Evolutionary conservation across 495 filamentous ascomycete genomes (phyloP), one percentile per base, ranked within the genome.

Genomic region (Penicillium macrosclerotiorum): DNA sequence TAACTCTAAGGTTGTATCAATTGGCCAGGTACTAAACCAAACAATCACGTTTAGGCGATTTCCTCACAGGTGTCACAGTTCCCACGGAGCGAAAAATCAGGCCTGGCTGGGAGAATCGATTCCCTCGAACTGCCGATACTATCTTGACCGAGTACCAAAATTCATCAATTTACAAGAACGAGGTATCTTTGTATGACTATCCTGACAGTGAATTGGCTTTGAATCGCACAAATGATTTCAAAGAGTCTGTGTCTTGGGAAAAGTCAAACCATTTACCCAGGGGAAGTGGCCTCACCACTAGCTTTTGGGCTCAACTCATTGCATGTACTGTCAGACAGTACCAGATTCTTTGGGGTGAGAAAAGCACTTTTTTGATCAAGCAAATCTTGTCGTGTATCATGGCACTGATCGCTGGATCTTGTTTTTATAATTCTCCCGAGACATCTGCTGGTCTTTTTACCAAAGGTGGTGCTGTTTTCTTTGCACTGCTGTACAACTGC

Each of bases 41-140:
- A n/a, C n/a, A n/a, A n/a, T n/a, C n/a, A n/a, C n/a, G 82, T 19
- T 81, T 81, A 5, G 81, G 81, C 4, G 83, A 87, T 49, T 74
- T 86, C 64, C 62, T 91, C 11, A 89, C 85, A 3, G 78, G 83
- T 22, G 65, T 88, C 19, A 89, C 86, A 5, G 84, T 86, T 55
- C 80, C 83, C 0, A 71, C 69, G 1, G 85, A 89, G 50, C 67
- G 88, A n/a, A 64, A 63, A 14, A 74, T 83, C 26, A 73, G 74
- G 0, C 64, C 71, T 9, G 87, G 85, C 1, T 68, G 48, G 39
- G 71, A 75, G 37, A 40, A 58, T 19, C 57, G 46, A 13, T 76
- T 77, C 44, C 73, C 75, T 8, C 55, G 71, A 32, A 77, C 55
- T 25, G 62, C 73, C 7, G 65, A 72, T 5, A 55, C 48, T 25